These are phyloP conservation scores for Acacia acuminata DNA, from an alignment of 306 rosid genomes.

Conservation along the genomic window DNA sequence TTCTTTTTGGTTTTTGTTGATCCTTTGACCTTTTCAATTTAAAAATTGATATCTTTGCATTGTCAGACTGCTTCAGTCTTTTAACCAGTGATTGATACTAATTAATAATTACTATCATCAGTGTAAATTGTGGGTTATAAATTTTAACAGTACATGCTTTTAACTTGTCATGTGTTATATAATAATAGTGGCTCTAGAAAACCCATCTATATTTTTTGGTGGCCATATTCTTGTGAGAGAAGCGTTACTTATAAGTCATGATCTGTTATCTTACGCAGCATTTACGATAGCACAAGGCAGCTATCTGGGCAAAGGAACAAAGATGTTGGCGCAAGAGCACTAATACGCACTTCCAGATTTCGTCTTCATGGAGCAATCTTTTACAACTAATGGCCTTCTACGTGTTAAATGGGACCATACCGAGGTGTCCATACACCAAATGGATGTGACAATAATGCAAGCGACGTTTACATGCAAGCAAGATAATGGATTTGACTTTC, in stretches of 20 bases:
- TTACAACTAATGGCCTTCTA: conserved; percentile 16
- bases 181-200: neutral
- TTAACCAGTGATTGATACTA: neutral
- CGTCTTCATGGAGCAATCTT: conserved; percentile 18
- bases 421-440: neutral
- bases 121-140: neutral
- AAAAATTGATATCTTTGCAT: neutral
- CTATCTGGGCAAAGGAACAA: neutral
- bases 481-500: conserved; percentile 30
- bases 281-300: neutral
- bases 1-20: neutral
- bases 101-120: neutral
- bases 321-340: neutral
- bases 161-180: neutral
- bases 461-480: conserved; percentile 5
- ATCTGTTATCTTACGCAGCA: neutral
- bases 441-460: neutral
- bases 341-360: conserved; percentile 1
- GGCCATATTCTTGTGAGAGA: neutral
- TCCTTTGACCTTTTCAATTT: neutral
- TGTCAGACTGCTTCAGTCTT: neutral
- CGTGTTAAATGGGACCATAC: conserved; percentile 20
- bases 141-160: neutral
- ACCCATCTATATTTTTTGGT: neutral
- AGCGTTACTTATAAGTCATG: neutral